Evolutionary conservation across 257 asterid species (phyloP).

Genomic region (Hygrophila difformis): DNA sequence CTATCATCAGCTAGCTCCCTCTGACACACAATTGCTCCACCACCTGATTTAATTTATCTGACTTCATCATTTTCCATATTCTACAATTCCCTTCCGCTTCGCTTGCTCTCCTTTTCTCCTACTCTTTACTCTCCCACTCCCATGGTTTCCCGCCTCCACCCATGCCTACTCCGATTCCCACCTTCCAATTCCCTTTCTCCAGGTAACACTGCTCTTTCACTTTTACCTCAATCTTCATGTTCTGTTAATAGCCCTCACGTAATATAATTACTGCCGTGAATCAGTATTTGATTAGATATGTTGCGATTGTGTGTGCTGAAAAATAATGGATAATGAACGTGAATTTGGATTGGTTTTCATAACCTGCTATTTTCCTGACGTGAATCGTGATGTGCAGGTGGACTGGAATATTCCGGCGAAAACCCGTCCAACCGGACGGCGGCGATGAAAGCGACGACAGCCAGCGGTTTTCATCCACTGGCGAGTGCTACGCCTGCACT

Average conservation of each 20-base stretch:
- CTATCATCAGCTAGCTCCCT: too few species aligned
- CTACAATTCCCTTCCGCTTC: neutral
- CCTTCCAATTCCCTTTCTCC: conserved; percentile 39
- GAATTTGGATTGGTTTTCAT: too few species aligned
- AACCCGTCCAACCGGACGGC: conserved; percentile 34
- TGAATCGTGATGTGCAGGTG: conserved; percentile 32
- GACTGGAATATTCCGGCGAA: conserved; percentile 54
- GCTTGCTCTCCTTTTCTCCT: too few species aligned
- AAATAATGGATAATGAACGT: too few species aligned
- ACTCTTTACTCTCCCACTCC: neutral
- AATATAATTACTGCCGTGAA: too few species aligned
- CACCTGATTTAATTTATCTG: too few species aligned
- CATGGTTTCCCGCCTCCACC: conserved; percentile 49
- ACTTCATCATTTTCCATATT: neutral
- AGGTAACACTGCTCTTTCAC: conserved; percentile 43
- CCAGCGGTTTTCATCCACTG: conserved; percentile 22
- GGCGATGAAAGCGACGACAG: conserved; percentile 28
- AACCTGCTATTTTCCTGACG: too few species aligned
- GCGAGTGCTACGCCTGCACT: conserved; percentile 90
- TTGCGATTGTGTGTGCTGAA: too few species aligned
- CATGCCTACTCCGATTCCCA: conserved; percentile 52
- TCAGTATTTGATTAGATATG: too few species aligned
- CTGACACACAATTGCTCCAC: too few species aligned
- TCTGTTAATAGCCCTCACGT: too few species aligned
- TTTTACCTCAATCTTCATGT: too few species aligned